Evolutionary conservation across 1,139 yeast species (phyloP).

Genomic region (Meyerozyma smithsonii): DNA sequence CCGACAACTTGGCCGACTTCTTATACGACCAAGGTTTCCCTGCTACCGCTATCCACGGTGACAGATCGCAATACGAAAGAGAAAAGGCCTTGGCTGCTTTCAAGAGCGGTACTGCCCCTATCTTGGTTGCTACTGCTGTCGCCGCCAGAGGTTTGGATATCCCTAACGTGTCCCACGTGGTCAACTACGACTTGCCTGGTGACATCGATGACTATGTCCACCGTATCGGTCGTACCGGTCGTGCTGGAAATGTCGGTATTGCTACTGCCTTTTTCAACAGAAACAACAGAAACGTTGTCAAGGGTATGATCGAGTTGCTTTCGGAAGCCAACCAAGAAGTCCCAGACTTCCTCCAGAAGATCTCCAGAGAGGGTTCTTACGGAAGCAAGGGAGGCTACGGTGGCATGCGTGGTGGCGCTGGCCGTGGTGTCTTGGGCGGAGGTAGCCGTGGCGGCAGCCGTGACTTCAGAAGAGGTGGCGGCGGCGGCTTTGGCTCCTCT

Average conservation of each 20-base stretch:
- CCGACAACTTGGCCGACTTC: conserved; percentile 91
- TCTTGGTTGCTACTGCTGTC: conserved; percentile 96
- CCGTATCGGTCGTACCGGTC: conserved; percentile 99
- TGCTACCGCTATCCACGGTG: conserved; percentile 98
- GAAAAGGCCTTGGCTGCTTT: conserved; percentile 92
- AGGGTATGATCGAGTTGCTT: conserved; percentile 82
- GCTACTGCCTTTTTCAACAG: conserved; percentile 98
- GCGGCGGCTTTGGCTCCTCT: conserved; percentile 18
- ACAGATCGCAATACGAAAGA: conserved; percentile 96
- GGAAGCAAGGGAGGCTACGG: conserved; percentile 31
- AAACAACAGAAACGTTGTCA: conserved; percentile 83
- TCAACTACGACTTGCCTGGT: conserved; percentile 93
- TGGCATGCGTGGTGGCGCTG: conserved; percentile 41
- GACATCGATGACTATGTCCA: conserved; percentile 98
- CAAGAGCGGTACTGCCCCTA: conserved; percentile 82
- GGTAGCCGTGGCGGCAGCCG: conserved; percentile 38
- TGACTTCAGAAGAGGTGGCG: conserved; percentile 52
- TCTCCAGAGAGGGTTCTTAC: conserved; percentile 72
- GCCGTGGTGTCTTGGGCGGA: conserved; percentile 41
- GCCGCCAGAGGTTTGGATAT: conserved; percentile 99
- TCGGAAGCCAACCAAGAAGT: conserved; percentile 97
- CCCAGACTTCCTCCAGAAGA: conserved; percentile 78
- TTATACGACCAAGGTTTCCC: conserved; percentile 86
- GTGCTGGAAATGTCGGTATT: conserved; percentile 98
- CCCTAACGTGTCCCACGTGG: conserved; percentile 97